Evolutionary conservation across 306 rosid genomes (phyloP), one percentile per base, ranked within the genome.

Genomic region (Trichosanthes truncata): DNA sequence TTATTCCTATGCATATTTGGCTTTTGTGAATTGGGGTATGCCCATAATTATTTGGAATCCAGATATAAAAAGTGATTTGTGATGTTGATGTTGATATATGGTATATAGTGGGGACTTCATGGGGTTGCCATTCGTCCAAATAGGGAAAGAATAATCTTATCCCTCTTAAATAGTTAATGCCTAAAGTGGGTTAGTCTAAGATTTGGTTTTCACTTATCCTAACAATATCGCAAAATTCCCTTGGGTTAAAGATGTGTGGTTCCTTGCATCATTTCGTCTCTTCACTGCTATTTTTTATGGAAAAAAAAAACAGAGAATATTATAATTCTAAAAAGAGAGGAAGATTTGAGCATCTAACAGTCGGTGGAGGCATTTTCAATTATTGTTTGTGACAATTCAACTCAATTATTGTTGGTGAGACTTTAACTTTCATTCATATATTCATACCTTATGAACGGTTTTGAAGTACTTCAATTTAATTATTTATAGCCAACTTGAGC

Each of bases 141-240:
- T 71, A 14, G 51, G 56, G 56, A 71, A 71, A 71, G 56, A 71
- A 71, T 45, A 71, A 45, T 25, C 21, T 25, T 45, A 25, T 71
- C n/a, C 7, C 57, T 13, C 57, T 55, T 12, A 23, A 43, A 71
- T 45, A 71, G 77, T 23, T 45, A 45, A 23, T 71, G 8, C 56
- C 77, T 1, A 45, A 71, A 45, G 77, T 71, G 77, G 76, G 57
- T 71, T 71, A 12, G 77, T 71, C 77, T 45, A 71, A 26, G n/a
- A 43, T 69, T 69, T 69, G 10, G 8, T 69, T 36, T 41, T 43
- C 1, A 69, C 35, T 3, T 38, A 38, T 65, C 1, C 20, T 17
- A 36, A 38, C 49, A 67, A 35, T 36, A 38, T 9, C 3, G 1
- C 33, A 69, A 69, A 69, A 69, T 21, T 69, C 51, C 76, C 21